These are phyloP conservation scores for Euphorbia corollata DNA, from an alignment of 441 rosid genomes.

Conservation along the genomic window DNA sequence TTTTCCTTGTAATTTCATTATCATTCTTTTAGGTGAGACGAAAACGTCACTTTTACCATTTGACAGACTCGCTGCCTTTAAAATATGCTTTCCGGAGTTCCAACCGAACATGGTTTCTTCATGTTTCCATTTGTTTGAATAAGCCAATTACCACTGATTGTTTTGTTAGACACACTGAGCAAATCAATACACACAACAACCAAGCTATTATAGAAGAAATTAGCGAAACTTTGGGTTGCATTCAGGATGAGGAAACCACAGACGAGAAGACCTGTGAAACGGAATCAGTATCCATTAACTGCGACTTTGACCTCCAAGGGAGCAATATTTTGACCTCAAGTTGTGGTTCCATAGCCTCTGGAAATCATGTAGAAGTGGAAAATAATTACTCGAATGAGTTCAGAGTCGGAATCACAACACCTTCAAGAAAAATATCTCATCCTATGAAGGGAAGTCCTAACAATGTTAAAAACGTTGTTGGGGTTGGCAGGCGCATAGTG, in stretches of 20 bases:
- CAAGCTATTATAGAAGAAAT: neutral
- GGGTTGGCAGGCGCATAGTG: slow-evolving; percentile 43
- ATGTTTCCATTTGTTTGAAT: slow-evolving; percentile 18
- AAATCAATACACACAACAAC: neutral
- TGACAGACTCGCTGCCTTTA: slow-evolving; percentile 38
- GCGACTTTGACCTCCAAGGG: neutral
- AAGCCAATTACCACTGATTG: slow-evolving; percentile 4
- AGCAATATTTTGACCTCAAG: neutral
- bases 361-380: slow-evolving; percentile 13
- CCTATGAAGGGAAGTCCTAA: slow-evolving; percentile 1
- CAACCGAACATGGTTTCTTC: slow-evolving; percentile 38
- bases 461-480: slow-evolving; percentile 12
- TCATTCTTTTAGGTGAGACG: slow-evolving; percentile 37
- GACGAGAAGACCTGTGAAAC: neutral
- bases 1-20: neutral
- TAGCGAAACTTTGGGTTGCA: neutral
- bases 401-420: slow-evolving; percentile 8
- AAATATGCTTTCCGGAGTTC: slow-evolving; percentile 38
- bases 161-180: slow-evolving; percentile 6
- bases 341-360: slow-evolving; percentile 8
- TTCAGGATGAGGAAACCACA: too few relatives aligned
- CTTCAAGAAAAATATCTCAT: slow-evolving; percentile 14
- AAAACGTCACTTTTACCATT: slow-evolving; percentile 33
- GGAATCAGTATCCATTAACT: neutral
- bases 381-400: slow-evolving; percentile 5